phyloP scores from a whole-genome alignment of 2,329 filamentous ascomycete genomes.

The Colletotrichum orchidophilum region DNA sequence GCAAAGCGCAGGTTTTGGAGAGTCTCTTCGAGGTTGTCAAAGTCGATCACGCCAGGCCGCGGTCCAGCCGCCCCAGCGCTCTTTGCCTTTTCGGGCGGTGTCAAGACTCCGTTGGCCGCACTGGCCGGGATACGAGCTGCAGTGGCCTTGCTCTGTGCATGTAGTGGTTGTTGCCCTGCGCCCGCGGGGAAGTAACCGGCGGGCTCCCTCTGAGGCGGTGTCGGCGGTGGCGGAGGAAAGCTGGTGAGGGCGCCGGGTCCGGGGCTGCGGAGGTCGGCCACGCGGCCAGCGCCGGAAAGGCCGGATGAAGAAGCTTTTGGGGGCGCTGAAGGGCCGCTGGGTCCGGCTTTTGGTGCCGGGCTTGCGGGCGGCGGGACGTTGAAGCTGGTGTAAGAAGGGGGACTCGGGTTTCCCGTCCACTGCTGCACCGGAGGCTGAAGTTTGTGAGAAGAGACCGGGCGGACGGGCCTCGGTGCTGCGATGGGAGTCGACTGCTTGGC shows the following conservation, averaged over 20 bases:
- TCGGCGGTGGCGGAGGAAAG: slow-evolving; percentile 25
- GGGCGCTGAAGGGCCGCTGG: background rate
- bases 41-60: slow-evolving; percentile 12
- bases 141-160: background rate
- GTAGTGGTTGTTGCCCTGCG: background rate
- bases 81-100: background rate
- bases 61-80: background rate
- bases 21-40: slow-evolving; percentile 28
- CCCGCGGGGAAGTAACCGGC: background rate
- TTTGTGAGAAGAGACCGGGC: background rate
- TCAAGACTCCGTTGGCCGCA: background rate
- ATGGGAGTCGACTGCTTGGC: background rate
- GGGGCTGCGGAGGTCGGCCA: slow-evolving; percentile 9
- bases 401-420: slow-evolving; percentile 4
- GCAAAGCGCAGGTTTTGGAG: slow-evolving; percentile 30
- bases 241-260: slow-evolving; percentile 26
- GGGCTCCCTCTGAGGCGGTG: slow-evolving; percentile 12
- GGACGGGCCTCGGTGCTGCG: slow-evolving; percentile 25
- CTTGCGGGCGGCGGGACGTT: slow-evolving; percentile 20
- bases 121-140: background rate
- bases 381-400: slow-evolving; percentile 27
- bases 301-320: background rate
- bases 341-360: slow-evolving; percentile 10
- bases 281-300: background rate
- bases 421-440: slow-evolving; percentile 14